Evolutionary conservation across 1,139 yeast genomes (phyloP).

Genomic region (Yamadazyma friedrichii): DNA sequence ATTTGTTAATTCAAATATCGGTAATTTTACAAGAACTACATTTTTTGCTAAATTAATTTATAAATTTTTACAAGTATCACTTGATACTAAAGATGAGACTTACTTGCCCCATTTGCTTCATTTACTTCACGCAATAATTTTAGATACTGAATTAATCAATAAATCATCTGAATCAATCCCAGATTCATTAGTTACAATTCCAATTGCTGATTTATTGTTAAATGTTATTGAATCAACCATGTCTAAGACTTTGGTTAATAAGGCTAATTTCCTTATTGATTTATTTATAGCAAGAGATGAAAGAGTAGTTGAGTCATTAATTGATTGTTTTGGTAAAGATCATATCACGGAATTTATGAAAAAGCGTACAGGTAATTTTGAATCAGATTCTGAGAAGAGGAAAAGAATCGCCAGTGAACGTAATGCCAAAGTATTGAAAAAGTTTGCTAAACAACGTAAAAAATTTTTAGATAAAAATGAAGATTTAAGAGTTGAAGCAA

Average conservation of each 20-base stretch:
- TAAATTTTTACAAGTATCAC: conserved; percentile 53
- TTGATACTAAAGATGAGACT: conserved; percentile 50
- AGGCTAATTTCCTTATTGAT: conserved; percentile 58
- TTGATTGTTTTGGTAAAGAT: conserved; percentile 57
- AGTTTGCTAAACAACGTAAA: conserved; percentile 42
- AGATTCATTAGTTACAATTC: conserved; percentile 49
- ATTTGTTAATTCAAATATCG: conserved; percentile 39
- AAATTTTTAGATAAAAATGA: conserved; percentile 34
- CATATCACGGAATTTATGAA: conserved; percentile 43
- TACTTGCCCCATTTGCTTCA: conserved; percentile 63
- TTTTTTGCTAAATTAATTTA: conserved; percentile 57
- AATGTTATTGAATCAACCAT: conserved; percentile 50
- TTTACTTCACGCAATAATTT: conserved; percentile 60
- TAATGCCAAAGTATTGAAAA: conserved; percentile 38
- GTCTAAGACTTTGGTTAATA: conserved; percentile 46
- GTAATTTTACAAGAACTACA: conserved; percentile 49
- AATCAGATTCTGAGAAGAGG: conserved; percentile 44
- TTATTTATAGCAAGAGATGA: conserved; percentile 47
- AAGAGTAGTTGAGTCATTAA: conserved; percentile 48
- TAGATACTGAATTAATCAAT: conserved; percentile 49
- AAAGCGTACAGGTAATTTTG: conserved; percentile 24
- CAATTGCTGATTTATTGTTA: conserved; percentile 55
- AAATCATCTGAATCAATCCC: conserved; percentile 36
- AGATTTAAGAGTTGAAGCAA: conserved; percentile 13
- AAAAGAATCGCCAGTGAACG: conserved; percentile 40